Evolutionary conservation across 306 rosid genomes (phyloP), one percentile per base, ranked within the genome.

Genomic region (Citrullus mucosospermus): DNA sequence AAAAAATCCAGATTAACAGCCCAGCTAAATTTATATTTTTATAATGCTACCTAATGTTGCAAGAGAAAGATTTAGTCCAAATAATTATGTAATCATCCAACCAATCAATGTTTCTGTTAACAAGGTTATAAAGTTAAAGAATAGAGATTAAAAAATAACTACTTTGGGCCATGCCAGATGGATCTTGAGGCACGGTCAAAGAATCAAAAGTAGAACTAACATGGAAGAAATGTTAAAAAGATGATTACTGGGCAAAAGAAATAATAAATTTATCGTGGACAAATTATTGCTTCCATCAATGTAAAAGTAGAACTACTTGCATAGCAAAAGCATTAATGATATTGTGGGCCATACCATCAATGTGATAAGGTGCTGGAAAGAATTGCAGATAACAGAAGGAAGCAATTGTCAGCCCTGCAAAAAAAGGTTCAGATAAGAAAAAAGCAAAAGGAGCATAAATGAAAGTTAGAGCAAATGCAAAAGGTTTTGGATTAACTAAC

Each of bases 321-420:
- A 69, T 30, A 38, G 75, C 67, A 81, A 68, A 20, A 36, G 74
- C 57, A 81, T 32, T 20, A 71, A 55, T 25, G 84, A 66, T 73
- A 44, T 32, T 53, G 76, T 72, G 68, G 70, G 54, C 50, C 89
- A 82, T 92, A 95, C 98, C 97, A 59, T 91, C 91, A 8, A 60
- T 41, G 60, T 91, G 93, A 81, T 92, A 88, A 34, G 98, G 98
- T 39, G 91, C 92, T 78, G 98, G 97, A 86, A 91, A 95, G 92
- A 95, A 95, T 82, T 95, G 98, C 30, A 95, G 84, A 89, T 95
- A 95, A 79, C 97, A 92, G 86, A 91, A 84, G 71, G 97, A 95
- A 84, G 97, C 83, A 70, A 92, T 18, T 7, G 82, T 78, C 38
- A 82, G 57, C 63, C 98, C 98, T 95, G 97, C 85, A 81, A 67